Percentiles rank a stretch among this genome's conserved stretches.
Evolutionary conservation across 352 stramenopile genomes (phyloP).

Genomic region (Phytophthora agathidicida): DNA sequence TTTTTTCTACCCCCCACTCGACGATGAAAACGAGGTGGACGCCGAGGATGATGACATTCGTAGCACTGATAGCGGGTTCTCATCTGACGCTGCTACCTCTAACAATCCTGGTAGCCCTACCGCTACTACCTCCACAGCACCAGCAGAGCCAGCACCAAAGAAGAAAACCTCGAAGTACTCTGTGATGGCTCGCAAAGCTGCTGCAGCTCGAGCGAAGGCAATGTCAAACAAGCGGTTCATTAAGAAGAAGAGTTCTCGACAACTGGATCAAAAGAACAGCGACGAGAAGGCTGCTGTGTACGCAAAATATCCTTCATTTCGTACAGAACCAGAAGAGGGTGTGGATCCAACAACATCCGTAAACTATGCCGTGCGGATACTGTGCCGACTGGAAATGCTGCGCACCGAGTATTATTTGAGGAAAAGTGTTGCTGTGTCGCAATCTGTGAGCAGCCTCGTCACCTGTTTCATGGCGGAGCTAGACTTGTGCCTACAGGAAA

Average conservation of each 20-base stretch:
- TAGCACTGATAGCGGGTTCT: conserved; percentile 26
- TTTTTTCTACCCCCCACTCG: conserved; percentile 56
- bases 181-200: conserved; percentile 65
- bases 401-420: conserved; percentile 82
- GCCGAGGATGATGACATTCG: conserved; percentile 44
- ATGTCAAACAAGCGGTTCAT: conserved; percentile 48
- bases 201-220: conserved; percentile 58
- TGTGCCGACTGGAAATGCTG: conserved; percentile 79
- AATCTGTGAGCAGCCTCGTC: conserved; percentile 82
- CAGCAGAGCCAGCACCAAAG: conserved; percentile 21
- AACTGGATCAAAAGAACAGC: conserved; percentile 48
- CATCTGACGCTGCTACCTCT: conserved; percentile 19
- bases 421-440: conserved; percentile 84
- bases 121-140: conserved; percentile 14
- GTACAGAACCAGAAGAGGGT: conserved; percentile 64
- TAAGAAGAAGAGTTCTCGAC: conserved; percentile 47
- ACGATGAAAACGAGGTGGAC: conserved; percentile 51
- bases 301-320: conserved; percentile 72
- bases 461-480: conserved; percentile 82
- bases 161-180: conserved; percentile 59
- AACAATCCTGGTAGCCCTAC: conserved; percentile 19
- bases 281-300: conserved; percentile 43
- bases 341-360: conserved; percentile 59
- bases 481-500: conserved; percentile 72
- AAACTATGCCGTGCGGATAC: conserved; percentile 60